Percentiles rank a stretch among this genome's conserved stretches.
phyloP scores from a whole-genome alignment of 2,329 filamentous ascomycete genomes.

The Pseudocercospora ulei region DNA sequence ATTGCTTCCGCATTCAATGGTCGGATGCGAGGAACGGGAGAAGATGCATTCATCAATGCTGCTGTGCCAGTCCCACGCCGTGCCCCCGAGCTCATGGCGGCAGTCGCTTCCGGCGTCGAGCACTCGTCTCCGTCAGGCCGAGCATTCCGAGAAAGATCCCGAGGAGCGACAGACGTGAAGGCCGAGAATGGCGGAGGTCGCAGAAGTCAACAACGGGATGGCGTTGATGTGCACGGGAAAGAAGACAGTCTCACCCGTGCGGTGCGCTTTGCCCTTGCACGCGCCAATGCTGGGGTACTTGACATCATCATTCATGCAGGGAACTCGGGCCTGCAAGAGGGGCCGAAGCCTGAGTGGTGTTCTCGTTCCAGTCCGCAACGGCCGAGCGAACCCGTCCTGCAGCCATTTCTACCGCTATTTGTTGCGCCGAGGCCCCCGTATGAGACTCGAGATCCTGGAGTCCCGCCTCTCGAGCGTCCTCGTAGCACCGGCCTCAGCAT shows the following conservation, averaged over 20 bases:
- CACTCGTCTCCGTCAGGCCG: conserved; percentile 2
- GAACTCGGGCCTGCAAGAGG: neutral
- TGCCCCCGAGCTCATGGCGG: conserved; percentile 10
- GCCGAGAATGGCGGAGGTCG: neutral
- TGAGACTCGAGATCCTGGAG: neutral
- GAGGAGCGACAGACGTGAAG: conserved; percentile 15
- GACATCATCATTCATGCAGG: conserved; percentile 8
- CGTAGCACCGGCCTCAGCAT: conserved; percentile 4
- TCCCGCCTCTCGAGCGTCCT: neutral
- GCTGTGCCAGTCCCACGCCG: conserved; percentile 1
- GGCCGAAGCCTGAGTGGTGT: conserved; percentile 1
- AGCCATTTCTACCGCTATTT: neutral
- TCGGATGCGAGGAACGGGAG: conserved; percentile 21
- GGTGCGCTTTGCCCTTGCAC: neutral
- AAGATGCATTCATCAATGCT: conserved; percentile 4
- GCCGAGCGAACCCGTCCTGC: neutral
- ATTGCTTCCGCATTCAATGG: conserved; percentile 26
- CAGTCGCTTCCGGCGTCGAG: conserved; percentile 14
- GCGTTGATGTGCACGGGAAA: neutral
- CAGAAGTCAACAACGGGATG: neutral
- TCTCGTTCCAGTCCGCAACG: conserved; percentile 2
- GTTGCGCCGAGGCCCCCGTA: neutral
- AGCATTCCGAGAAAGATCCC: conserved; percentile 15
- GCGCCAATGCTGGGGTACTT: conserved; percentile 2
- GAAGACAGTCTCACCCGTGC: neutral